These are phyloP conservation scores for Exserohilum turcica DNA, from an alignment of 2,329 filamentous ascomycete genomes.

Conservation along the genomic window DNA sequence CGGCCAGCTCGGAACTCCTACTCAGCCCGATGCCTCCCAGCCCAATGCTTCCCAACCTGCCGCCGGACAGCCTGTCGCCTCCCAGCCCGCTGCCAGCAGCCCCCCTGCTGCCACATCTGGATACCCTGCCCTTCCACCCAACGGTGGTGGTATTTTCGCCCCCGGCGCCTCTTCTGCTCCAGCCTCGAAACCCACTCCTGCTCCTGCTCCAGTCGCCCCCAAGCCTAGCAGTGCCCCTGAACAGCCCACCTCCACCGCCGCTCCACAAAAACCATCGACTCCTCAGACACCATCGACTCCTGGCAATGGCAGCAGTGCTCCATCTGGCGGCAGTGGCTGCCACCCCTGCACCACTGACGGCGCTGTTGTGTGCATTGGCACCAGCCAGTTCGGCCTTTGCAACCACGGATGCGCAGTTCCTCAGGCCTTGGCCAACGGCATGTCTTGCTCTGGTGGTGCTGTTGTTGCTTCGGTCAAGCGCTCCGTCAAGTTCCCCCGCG, in stretches of 20 bases:
- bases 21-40: constrained; percentile 9
- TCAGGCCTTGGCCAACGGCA: constrained; percentile 50
- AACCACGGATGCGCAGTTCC: constrained; percentile 50
- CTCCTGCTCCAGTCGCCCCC: not conserved
- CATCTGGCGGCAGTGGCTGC: constrained; percentile 22
- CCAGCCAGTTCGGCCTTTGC: constrained; percentile 52
- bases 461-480: constrained; percentile 19
- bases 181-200: constrained; percentile 10
- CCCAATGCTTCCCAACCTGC: not conserved
- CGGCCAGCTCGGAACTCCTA: constrained; percentile 36
- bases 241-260: constrained; percentile 5
- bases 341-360: constrained; percentile 50
- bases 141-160: constrained; percentile 31
- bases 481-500: constrained; percentile 29
- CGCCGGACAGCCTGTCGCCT: constrained; percentile 2
- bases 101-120: constrained; percentile 5
- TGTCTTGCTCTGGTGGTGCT: constrained; percentile 46
- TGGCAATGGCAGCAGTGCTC: constrained; percentile 16
- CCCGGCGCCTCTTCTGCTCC: constrained; percentile 41
- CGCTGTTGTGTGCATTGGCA: constrained; percentile 52
- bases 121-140: constrained; percentile 10
- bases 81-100: not conserved
- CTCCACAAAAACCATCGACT: too few species aligned
- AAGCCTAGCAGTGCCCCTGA: constrained; percentile 8
- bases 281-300: not conserved